Percentiles rank a stretch among this genome's conserved stretches.
phyloP scores from a whole-genome alignment of 2,329 filamentous ascomycete species.

The Colletotrichum chrysophilum region DNA sequence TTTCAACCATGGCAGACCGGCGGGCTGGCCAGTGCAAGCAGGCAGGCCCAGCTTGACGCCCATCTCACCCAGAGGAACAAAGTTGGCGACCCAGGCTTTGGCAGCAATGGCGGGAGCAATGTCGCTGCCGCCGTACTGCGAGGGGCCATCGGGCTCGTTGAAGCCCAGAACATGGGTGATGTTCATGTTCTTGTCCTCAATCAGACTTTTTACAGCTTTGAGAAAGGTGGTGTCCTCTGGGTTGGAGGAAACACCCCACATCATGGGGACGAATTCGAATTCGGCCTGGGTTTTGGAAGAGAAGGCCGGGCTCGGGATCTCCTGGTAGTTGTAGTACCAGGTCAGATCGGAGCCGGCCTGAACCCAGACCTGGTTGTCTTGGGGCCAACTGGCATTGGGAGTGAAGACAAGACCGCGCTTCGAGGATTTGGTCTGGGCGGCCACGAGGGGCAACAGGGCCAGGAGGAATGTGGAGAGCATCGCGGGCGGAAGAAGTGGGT shows the following conservation, averaged over 20 bases:
- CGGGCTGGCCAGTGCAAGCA: constrained; percentile 66
- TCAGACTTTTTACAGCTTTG: constrained; percentile 58
- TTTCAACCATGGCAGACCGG: constrained; percentile 69
- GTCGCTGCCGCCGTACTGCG: constrained; percentile 64
- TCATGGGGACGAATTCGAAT: constrained; percentile 82
- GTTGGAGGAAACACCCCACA: constrained; percentile 67
- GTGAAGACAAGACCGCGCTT: constrained; percentile 80
- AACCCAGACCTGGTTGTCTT: constrained; percentile 72
- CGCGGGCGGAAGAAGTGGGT: background rate
- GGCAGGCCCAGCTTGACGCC: constrained; percentile 75
- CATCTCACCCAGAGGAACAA: constrained; percentile 69
- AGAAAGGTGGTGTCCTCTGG: constrained; percentile 65
- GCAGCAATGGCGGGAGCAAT: constrained; percentile 67
- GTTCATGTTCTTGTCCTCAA: constrained; percentile 56
- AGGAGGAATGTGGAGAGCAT: constrained; percentile 24
- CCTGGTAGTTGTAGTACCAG: constrained; percentile 86
- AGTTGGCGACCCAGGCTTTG: constrained; percentile 71
- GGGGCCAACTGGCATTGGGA: constrained; percentile 54
- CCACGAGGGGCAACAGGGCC: constrained; percentile 25
- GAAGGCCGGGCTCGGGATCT: constrained; percentile 60
- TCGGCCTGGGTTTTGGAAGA: constrained; percentile 51
- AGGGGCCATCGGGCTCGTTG: constrained; percentile 76
- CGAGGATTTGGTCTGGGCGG: constrained; percentile 41
- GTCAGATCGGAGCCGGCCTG: constrained; percentile 63
- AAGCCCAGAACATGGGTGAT: constrained; percentile 75